phyloP scores from a whole-genome alignment of 2,329 filamentous ascomycete genomes.

The Pestalotiopsis fici region DNA sequence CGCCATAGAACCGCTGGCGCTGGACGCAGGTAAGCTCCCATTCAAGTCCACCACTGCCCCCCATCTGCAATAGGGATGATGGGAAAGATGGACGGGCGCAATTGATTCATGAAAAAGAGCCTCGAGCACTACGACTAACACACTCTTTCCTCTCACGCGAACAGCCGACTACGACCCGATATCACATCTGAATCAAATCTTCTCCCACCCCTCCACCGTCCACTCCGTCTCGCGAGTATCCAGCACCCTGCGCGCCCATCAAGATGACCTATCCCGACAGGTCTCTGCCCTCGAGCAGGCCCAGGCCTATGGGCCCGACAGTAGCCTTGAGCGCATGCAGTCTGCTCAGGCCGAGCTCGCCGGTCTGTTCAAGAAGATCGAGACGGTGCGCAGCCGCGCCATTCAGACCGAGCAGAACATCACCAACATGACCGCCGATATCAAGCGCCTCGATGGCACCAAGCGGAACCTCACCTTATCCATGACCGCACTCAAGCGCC shows the following conservation, averaged over 20 bases:
- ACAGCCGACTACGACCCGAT: slow-evolving; percentile 85
- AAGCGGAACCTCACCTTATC: slow-evolving; percentile 95
- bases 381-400: slow-evolving; percentile 85
- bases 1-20: slow-evolving; percentile 33
- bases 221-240: slow-evolving; percentile 75
- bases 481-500: slow-evolving; percentile 94
- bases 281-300: slow-evolving; percentile 73
- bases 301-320: slow-evolving; percentile 83
- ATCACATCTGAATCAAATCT: slow-evolving; percentile 89
- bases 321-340: slow-evolving; percentile 89
- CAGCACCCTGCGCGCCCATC: slow-evolving; percentile 70
- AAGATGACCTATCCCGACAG: slow-evolving; percentile 79
- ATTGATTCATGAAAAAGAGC: slow-evolving; percentile 12
- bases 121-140: slow-evolving; percentile 5
- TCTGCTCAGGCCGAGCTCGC: slow-evolving; percentile 87
- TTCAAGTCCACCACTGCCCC: neutral
- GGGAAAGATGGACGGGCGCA: slow-evolving; percentile 24
- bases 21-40: slow-evolving; percentile 43
- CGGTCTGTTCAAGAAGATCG: slow-evolving; percentile 90
- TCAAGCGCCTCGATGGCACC: slow-evolving; percentile 93
- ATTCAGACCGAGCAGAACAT: slow-evolving; percentile 94
- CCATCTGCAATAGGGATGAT: slow-evolving; percentile 18
- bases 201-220: slow-evolving; percentile 85
- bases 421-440: slow-evolving; percentile 98
- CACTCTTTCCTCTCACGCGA: neutral